Evolutionary conservation across 306 rosid genomes (phyloP), one percentile per base, ranked within the genome.

Genomic region (Alnus glutinosa): DNA sequence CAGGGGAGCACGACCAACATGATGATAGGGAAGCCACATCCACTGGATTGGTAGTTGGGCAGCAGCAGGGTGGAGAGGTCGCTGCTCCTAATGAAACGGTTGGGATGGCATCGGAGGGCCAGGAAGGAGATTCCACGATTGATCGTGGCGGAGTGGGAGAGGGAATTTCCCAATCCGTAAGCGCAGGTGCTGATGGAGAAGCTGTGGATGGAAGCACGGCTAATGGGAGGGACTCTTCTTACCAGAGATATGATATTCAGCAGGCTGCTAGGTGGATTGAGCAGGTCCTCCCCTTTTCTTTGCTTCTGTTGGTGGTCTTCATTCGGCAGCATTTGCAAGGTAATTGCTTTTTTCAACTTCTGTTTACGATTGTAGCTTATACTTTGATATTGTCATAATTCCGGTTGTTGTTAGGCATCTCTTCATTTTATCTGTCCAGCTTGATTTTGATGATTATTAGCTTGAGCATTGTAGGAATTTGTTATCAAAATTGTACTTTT

Each of bases 281-380:
- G 77, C 98, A 96, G 84, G 89, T 93, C 23, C 87, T 96, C 73
- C 98, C 99, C 19, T 93, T 96, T 80, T 91, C 97, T 14, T 89
- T 96, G 85, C 99, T 96, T 74, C 89, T 93, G n/a, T 83, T 96
- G 89, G 97, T 96, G 51, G 98, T 96, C 75, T 96, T 96, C 88
- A 91, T 96, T 62, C 91, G 99, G 73, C 99, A 96, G 86, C 99
- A 96, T 87, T 88, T 91, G 82, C 99, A 96, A 93, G 99, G 99
- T 93, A 66, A 69, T 15, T 9, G 19, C 3, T 70, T 32, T 69
- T 76, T 36, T n/a, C 63, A 46, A 46, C 49, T 16, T 39, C 34
- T 48, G 12, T 82, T 18, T 67, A 46, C 19, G 44, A 39, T 32
- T 75, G 16, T 15, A 44, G 28, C 34, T 34, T 9, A 58, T 58